Conservation (phyloP, 495 filamentous ascomycete genomes). For the Trypethelium eluteriae region DNA sequence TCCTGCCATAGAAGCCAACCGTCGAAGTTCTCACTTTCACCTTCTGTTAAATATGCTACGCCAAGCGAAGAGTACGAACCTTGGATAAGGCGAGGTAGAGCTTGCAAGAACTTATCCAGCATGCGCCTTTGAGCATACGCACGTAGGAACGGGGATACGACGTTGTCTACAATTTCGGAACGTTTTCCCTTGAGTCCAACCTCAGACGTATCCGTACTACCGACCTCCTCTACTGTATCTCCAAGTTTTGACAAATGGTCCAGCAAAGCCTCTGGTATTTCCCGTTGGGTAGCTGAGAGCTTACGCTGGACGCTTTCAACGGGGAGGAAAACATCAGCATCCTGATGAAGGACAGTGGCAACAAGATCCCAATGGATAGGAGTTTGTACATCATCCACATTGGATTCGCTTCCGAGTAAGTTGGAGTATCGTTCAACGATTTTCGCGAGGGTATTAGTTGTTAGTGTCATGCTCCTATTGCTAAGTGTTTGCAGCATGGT, state of each 20-base stretch:
- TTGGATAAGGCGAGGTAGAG: not conserved
- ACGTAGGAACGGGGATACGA: not conserved
- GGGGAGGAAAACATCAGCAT: slow-evolving; percentile 59
- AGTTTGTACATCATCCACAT: slow-evolving; percentile 36
- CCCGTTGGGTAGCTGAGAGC: not conserved
- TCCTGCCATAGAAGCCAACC: not conserved
- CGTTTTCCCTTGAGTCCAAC: not conserved
- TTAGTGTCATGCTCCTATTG: slow-evolving; percentile 37
- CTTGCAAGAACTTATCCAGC: not conserved
- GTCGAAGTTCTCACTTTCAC: not conserved
- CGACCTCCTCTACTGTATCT: not conserved
- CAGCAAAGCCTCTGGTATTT: slow-evolving; percentile 34
- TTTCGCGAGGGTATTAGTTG: slow-evolving; percentile 22
- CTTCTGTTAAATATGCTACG: not conserved
- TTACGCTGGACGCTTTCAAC: slow-evolving; percentile 36
- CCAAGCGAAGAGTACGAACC: not conserved
- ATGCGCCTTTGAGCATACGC: not conserved
- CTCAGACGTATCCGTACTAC: not conserved
- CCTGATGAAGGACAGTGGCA: slow-evolving; percentile 53
- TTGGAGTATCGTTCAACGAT: slow-evolving; percentile 34
- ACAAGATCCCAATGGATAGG: slow-evolving; percentile 48
- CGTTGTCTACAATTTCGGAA: not conserved
- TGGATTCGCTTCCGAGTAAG: slow-evolving; percentile 33
- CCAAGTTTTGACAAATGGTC: slow-evolving; percentile 49
- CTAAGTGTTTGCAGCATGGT: not conserved